These are phyloP conservation scores for Paecilomyces variotii DNA, from an alignment of 2,329 filamentous ascomycete genomes.

Conservation along the genomic window DNA sequence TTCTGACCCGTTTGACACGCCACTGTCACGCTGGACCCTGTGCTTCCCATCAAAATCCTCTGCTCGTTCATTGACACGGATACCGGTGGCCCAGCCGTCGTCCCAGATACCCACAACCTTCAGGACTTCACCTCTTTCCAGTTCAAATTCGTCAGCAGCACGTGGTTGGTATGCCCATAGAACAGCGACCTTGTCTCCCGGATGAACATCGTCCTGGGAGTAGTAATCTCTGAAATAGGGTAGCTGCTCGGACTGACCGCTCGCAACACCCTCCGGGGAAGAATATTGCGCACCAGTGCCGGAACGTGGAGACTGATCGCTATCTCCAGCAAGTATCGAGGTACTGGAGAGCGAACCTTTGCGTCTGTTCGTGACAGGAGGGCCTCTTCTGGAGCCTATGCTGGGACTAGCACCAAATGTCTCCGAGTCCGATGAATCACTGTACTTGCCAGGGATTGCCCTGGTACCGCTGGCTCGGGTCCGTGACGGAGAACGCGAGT, in stretches of 20 bases:
- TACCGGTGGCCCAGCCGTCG: conserved; percentile 94
- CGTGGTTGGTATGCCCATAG: conserved; percentile 97
- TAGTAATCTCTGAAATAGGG: conserved; percentile 99
- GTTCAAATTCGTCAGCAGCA: conserved; percentile 82
- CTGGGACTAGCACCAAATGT: conserved; percentile 63
- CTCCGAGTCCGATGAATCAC: conserved; percentile 54
- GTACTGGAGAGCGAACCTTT: conserved; percentile 84
- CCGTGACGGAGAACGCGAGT: conserved; percentile 53
- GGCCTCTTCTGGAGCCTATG: conserved; percentile 50
- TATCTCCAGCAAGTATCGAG: conserved; percentile 61
- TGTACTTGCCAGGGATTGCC: conserved; percentile 40
- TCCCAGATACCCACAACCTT: conserved; percentile 99
- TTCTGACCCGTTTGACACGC: conserved; percentile 73
- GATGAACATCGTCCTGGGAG: conserved; percentile 90
- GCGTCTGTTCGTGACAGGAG: conserved; percentile 51
- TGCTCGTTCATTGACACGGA: conserved; percentile 71
- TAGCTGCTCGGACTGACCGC: conserved; percentile 90
- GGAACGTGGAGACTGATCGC: conserved; percentile 65
- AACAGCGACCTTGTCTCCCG: conserved; percentile 79
- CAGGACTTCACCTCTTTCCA: conserved; percentile 95
- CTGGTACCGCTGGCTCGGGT: conserved; percentile 44
- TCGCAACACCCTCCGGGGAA: conserved; percentile 73
- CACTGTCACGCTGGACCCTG: conserved; percentile 80
- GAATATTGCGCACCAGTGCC: conserved; percentile 65
- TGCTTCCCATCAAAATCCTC: conserved; percentile 80